phyloP scores from a whole-genome alignment of 345 rosid species.

The Reutealis trisperma region DNA sequence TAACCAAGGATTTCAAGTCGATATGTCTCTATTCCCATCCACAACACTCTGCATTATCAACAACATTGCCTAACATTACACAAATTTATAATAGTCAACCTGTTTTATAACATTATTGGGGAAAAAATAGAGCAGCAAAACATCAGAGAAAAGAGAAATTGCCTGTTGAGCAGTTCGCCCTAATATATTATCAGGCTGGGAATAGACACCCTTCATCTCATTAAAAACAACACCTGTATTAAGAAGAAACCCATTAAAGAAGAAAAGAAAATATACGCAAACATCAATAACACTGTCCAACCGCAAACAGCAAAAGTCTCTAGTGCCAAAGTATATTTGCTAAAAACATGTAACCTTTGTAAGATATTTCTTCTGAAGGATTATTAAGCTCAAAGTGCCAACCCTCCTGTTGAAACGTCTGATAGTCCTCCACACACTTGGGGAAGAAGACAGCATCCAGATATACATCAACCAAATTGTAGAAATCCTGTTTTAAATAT shows the following conservation, averaged over 20 bases:
- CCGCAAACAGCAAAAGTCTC: neutral
- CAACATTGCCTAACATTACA: too few relatives aligned
- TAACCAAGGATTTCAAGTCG: neutral
- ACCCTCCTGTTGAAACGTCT: constrained; percentile 97
- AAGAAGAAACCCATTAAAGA: constrained; percentile 12
- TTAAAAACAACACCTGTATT: constrained; percentile 91
- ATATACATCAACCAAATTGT: constrained; percentile 94
- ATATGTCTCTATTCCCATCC: neutral
- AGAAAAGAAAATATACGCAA: neutral
- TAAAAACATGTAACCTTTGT: constrained; percentile 59
- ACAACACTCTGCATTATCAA: neutral
- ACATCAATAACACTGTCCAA: neutral
- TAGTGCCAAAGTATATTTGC: neutral
- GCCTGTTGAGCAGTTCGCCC: constrained; percentile 83
- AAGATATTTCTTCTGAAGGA: constrained; percentile 83
- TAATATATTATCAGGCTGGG: constrained; percentile 94
- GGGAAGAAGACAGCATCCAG: constrained; percentile 98
- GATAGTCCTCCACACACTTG: constrained; percentile 84
- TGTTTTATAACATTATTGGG: neutral
- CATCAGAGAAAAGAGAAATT: constrained; percentile 26
- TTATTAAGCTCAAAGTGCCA: constrained; percentile 95
- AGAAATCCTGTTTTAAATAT: constrained; percentile 70
- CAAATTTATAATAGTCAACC: neutral
- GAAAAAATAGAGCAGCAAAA: neutral
- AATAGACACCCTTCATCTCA: constrained; percentile 99